Evolutionary conservation across 192 early-diverging fungal genomes (phyloP), one percentile per base, ranked within the genome.

Genomic region (Backusella circina): DNA sequence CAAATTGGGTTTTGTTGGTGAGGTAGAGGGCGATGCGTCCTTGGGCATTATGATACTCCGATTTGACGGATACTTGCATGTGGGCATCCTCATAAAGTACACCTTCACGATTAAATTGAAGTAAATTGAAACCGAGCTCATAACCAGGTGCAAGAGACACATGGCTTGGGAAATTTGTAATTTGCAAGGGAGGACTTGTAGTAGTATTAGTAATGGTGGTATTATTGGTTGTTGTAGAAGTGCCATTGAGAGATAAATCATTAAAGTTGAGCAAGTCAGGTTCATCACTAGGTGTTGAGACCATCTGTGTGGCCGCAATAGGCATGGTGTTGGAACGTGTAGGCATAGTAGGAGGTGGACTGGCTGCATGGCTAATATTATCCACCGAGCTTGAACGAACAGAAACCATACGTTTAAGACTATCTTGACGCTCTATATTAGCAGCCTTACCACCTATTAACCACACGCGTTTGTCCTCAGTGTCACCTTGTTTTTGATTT

Each of bases 401-500:
- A 33, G 74, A 75, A 23, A 65, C 80, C 50, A 80, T 83, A 65
- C 80, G 73, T 51, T 75, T 79, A 37, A 83, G 61, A n/a, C 74
- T 74, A 31, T 79, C 76, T 78, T 87, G 72, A 77, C 87, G 81
- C 75, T 91, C 85, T 26, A 90, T 82, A 74, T 94, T 94, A 32
- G 90, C 87, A n/a, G 92, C 94, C 74, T 91, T 90, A 31, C 95
- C 95, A 72, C 96, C 96, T 82, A 95, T 92, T 18, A 94, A 87
- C 97, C 96, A 98, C 10, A 93, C 95, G 47, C 98, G 90, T 80
- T 96, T 96, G 74, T 99, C 97, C 77, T 98, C 96, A 0, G 97
- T 98, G 80, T 96, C 93, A 10, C 90, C 85, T 8, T 95, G 91
- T 76, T 95, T 92, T 79, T 95, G 92, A 15, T 96, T 91, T 74